Base-by-base conservation (phyloP, 73 alveolate genomes). In the Blepharisma japonicum region DNA sequence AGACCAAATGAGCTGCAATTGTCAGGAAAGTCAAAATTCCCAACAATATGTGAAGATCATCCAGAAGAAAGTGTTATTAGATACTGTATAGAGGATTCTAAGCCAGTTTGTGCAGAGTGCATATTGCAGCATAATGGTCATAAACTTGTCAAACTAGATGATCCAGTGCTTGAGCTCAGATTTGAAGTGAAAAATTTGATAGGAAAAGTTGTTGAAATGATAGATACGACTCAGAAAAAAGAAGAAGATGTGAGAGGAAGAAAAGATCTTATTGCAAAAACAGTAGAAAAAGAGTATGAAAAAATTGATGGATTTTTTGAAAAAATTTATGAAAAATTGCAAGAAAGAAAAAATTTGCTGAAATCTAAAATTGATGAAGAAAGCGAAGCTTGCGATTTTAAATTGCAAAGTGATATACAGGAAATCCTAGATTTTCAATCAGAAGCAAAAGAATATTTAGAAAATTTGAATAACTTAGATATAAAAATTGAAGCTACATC, bases 91-190 rank as follows among this genome's bases (percentile, higher is more conserved):
- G 84, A 89, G 0, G 88, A 89, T 77, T 53, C 79, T 66, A 20
- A 11, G 42, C 83, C 83, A 20, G 88, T 88, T 32, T 88, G 95
- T 50, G 89, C 89, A 4, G 95, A 88, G 66, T 88, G 95, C 83
- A 85, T 88, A 6, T 71, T 88, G 14, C 85, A 83, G 32, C 95
- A 88, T 54, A 70, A 85, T 14, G 95, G 95, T 6, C 95, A 88
- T 51, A 84, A 88, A 55, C 88, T 88, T 78, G 95, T 88, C 49
- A 79, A 89, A 49, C 82, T 81, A 47, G 92, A 88, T 50, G 95
- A 88, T 39, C 88, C 95, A 39, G 49, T 68, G 6, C 25, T 68
- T 8, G 79, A 68, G 23, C 79, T 68, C 11, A 6, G 79, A 25
- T 68, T 68, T 27, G 79, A 68, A 27, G 11, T 27, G 18, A 68